Evolutionary conservation across 257 asterid genomes (phyloP).

Genomic region (Solanum chaucha): DNA sequence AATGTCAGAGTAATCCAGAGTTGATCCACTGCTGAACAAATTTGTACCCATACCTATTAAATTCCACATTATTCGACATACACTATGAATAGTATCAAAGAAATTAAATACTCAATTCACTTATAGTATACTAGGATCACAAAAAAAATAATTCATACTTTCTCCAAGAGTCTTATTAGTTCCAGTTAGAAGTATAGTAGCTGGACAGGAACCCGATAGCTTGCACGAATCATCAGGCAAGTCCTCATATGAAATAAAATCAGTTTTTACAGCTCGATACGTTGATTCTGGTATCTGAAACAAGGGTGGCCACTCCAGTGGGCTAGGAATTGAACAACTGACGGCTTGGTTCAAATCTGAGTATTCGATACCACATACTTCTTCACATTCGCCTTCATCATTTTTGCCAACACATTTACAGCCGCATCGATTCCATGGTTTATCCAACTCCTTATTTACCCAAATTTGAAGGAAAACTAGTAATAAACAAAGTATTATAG

Average conservation of each 20-base stretch:
- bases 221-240: background rate
- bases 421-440: background rate
- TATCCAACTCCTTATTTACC: background rate
- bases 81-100: background rate
- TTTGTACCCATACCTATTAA: background rate
- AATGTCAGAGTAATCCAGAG: background rate
- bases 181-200: background rate
- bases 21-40: background rate
- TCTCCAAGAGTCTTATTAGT: background rate
- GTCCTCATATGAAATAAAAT: background rate
- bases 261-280: background rate
- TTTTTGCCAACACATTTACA: background rate
- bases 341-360: background rate
- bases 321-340: background rate
- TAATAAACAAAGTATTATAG: background rate
- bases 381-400: background rate
- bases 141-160: background rate
- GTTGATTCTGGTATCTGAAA: background rate
- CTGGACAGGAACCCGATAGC: background rate
- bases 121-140: background rate
- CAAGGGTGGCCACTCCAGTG: background rate
- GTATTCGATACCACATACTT: background rate
- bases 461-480: background rate
- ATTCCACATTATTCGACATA: background rate
- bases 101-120: background rate